Percentiles rank a stretch among this genome's conserved stretches.
phyloP scores from a whole-genome alignment of 2,329 filamentous ascomycete species.

The Xylariaceae sp. region DNA sequence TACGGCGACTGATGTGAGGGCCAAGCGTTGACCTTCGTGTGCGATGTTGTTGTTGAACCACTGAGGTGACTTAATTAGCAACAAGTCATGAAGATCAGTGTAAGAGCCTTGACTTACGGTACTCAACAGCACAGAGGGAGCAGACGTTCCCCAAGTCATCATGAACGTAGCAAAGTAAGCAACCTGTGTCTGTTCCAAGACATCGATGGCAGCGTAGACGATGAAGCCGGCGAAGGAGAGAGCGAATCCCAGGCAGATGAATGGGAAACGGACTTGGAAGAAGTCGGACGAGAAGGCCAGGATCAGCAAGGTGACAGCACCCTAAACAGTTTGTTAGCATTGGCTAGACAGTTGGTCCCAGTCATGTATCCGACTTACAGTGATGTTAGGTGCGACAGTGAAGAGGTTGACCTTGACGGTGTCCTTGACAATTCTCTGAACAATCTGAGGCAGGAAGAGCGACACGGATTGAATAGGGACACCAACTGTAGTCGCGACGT shows the following conservation, averaged over 20 bases:
- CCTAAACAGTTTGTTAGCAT: slow-evolving; percentile 32
- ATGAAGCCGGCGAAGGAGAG: slow-evolving; percentile 75
- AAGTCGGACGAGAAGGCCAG: slow-evolving; percentile 67
- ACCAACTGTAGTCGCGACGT: slow-evolving; percentile 39
- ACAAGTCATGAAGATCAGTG: not conserved
- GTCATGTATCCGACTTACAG: slow-evolving; percentile 27
- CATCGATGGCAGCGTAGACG: slow-evolving; percentile 68
- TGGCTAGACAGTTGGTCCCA: not conserved
- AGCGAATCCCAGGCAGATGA: slow-evolving; percentile 66
- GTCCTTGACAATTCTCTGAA: slow-evolving; percentile 43
- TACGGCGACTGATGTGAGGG: slow-evolving; percentile 66
- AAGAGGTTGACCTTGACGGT: slow-evolving; percentile 67
- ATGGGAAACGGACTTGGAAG: slow-evolving; percentile 62
- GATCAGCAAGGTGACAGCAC: slow-evolving; percentile 65
- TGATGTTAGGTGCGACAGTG: slow-evolving; percentile 74
- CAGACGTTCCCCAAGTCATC: slow-evolving; percentile 77
- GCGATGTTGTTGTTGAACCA: slow-evolving; percentile 84
- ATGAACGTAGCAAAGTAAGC: slow-evolving; percentile 75
- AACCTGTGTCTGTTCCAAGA: slow-evolving; percentile 54
- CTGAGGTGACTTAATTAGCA: slow-evolving; percentile 8
- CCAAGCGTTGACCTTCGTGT: slow-evolving; percentile 65
- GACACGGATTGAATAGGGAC: slow-evolving; percentile 52
- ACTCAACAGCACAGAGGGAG: slow-evolving; percentile 62
- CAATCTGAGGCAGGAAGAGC: slow-evolving; percentile 53
- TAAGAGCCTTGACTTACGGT: slow-evolving; percentile 24